Conservation (phyloP, 345 rosid genomes). For the Populus euphratica region DNA sequence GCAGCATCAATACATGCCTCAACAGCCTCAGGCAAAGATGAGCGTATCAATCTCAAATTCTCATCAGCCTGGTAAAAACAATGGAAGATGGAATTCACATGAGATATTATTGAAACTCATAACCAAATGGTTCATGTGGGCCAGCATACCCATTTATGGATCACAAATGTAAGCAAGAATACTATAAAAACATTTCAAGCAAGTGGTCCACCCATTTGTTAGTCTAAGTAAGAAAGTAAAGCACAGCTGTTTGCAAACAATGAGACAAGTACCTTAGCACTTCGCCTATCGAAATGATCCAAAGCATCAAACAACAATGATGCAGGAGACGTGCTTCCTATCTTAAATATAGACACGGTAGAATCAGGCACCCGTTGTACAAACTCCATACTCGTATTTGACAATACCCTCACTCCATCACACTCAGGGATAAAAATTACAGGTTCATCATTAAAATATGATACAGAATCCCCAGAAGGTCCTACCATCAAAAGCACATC, state of each 20-base stretch:
- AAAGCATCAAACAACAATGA: conserved; percentile 85
- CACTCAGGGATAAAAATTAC: conserved; percentile 83
- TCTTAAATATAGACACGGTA: conserved; percentile 84
- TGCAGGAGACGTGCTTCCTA: conserved; percentile 97
- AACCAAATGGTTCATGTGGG: background rate
- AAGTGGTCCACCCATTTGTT: background rate
- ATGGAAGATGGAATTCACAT: conserved; percentile 2
- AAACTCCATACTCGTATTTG: conserved; percentile 84
- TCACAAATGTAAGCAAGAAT: background rate
- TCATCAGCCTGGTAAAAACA: conserved; percentile 80
- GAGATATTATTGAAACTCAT: background rate
- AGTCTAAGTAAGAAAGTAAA: background rate
- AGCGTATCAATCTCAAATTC: conserved; percentile 79
- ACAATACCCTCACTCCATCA: conserved; percentile 92
- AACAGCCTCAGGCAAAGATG: conserved; percentile 91
- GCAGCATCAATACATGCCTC: conserved; percentile 95
- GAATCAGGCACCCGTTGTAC: conserved; percentile 96
- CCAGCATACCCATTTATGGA: background rate
- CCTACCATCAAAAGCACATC: conserved; percentile 94
- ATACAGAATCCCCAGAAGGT: conserved; percentile 74
- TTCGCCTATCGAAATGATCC: conserved; percentile 93
- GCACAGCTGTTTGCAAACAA: conserved; percentile 6
- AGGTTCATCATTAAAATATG: conserved; percentile 85
- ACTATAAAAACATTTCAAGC: background rate
- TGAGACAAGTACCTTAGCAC: conserved; percentile 68